Percentiles rank a stretch among this genome's conserved stretches.
These are phyloP conservation scores for Gilbertella persicaria DNA, from an alignment of 371 early-diverging fungal species.

Conservation along the genomic window DNA sequence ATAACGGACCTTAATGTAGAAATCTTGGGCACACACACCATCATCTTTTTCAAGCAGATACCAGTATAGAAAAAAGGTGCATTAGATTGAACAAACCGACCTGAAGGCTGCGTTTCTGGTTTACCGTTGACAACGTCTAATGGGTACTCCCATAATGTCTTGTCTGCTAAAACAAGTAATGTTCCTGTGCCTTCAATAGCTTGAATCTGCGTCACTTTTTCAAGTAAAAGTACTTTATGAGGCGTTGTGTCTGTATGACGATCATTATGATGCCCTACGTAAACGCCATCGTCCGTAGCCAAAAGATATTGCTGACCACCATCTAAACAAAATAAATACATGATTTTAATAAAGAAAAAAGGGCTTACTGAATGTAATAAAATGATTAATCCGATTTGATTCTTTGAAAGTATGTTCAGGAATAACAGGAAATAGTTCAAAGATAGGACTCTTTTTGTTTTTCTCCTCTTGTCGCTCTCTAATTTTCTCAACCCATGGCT, in stretches of 20 bases:
- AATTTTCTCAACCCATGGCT: slow-evolving; percentile 84
- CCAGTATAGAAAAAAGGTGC: slow-evolving; percentile 90
- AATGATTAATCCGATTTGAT: slow-evolving; percentile 34
- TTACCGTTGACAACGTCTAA: slow-evolving; percentile 52
- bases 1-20: slow-evolving; percentile 56
- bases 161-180: slow-evolving; percentile 74
- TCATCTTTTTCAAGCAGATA: slow-evolving; percentile 66
- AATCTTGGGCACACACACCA: slow-evolving; percentile 76
- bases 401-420: slow-evolving; percentile 19
- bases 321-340: slow-evolving; percentile 22
- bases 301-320: slow-evolving; percentile 43
- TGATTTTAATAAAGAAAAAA: neutral
- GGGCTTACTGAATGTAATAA: slow-evolving; percentile 44
- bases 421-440: slow-evolving; percentile 57
- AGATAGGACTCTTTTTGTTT: slow-evolving; percentile 53
- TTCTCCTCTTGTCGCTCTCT: slow-evolving; percentile 66
- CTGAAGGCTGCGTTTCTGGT: slow-evolving; percentile 51
- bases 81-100: slow-evolving; percentile 72
- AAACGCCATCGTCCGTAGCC: slow-evolving; percentile 47
- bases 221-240: slow-evolving; percentile 49
- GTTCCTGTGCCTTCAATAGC: slow-evolving; percentile 67
- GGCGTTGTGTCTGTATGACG: slow-evolving; percentile 17
- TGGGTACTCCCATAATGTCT: slow-evolving; percentile 71
- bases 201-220: slow-evolving; percentile 81
- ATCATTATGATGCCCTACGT: slow-evolving; percentile 37